Percentiles rank a stretch among this genome's conserved stretches.
Evolutionary conservation across 257 asterid species (phyloP).

Genomic region (Nicotiana knightiana): DNA sequence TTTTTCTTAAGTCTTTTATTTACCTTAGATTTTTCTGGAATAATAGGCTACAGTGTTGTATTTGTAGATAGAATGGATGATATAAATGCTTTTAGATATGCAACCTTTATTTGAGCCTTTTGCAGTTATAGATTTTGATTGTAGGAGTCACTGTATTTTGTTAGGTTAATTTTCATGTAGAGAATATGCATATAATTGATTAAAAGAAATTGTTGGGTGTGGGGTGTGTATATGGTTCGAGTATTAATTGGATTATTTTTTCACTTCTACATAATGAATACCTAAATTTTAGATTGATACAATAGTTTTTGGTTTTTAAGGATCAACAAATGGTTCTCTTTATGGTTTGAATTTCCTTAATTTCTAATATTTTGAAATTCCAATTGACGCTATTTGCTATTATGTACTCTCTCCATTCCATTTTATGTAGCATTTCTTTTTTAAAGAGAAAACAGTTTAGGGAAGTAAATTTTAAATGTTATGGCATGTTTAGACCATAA

Average conservation of each 20-base stretch:
- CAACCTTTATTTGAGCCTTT: background rate
- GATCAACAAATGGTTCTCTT: background rate
- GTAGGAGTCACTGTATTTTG: background rate
- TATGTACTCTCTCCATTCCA: no score
- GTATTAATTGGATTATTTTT: background rate
- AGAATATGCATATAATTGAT: background rate
- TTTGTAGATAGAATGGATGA: background rate
- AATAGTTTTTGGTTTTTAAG: background rate
- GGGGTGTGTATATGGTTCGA: no score
- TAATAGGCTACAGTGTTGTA: background rate
- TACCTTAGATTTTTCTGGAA: background rate
- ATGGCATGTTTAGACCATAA: no score
- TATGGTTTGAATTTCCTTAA: background rate
- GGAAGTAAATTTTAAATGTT: no score
- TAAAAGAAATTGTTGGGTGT: background rate
- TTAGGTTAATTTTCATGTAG: background rate
- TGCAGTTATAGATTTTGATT: background rate
- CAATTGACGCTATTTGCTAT: background rate
- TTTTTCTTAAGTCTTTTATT: no score
- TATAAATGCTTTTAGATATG: background rate
- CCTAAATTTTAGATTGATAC: background rate
- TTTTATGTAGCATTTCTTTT: no score
- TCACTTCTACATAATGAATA: background rate
- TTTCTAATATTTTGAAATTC: background rate
- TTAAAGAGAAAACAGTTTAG: no score